Base-by-base conservation (phyloP, 1,284 basidiomycete genomes). In the Malassezia obtusa region DNA sequence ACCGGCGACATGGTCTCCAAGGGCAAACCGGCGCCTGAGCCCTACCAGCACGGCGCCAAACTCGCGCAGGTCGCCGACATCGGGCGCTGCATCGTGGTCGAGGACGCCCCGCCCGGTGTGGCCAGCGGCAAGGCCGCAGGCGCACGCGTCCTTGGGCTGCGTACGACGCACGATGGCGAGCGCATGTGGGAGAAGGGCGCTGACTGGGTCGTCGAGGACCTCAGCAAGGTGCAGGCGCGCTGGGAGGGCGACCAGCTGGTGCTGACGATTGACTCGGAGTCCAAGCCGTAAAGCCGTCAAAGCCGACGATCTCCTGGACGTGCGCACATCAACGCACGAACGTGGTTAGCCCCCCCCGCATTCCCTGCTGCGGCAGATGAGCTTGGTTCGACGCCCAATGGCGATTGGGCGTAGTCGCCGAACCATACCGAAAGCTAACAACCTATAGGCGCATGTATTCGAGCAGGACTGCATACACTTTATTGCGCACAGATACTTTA, bases 21-120 rank as follows among this genome's bases (percentile, higher is more conserved):
- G 1, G 71, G 71, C 14, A 73, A 73, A 40, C 71, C 71, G 2
- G 68, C 69, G 24, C 71, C 71, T 1, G 60, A 70, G 58, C 71
- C 71, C 0, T 73, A 73, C 48, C 56, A 65, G 2, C 48, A 63
- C 28, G 71, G 69, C 24, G 71, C 70, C 2, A 45, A 66, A 24
- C 54, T 59, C 32, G 38, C 41, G 26, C n/a, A 50, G 11, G 47
- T 32, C 11, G 51, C 50, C 3, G 61, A 70, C 44, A 62, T 67
- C 41, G 35, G 49, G 5, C 38, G 59, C 10, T 73, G 67, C 52
- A 39, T 73, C 12, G 71, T 73, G 7, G 70, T 73, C 7, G 71
- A 73, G 55, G 71, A 73, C 38, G 71, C 71, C 4, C 71, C 71
- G 8, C 66, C 71, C 2, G 71, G 71, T 10, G 57, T 71, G 0